phyloP scores from a whole-genome alignment of 495 filamentous ascomycete species.

The Aspergillus incahuasiensis region DNA sequence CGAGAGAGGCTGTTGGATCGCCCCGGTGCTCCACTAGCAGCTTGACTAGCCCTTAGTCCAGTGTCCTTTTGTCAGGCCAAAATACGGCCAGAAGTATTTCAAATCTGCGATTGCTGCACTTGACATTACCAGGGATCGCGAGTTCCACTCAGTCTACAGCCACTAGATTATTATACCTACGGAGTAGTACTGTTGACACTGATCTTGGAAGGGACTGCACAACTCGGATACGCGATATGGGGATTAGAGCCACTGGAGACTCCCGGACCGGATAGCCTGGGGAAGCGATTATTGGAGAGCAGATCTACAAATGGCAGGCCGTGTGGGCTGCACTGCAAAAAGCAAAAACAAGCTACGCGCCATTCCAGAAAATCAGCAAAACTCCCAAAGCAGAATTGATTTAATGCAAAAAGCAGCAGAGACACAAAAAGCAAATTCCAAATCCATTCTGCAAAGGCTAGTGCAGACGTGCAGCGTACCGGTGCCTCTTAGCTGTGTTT shows the following conservation, averaged over 20 bases:
- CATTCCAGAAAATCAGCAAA: not conserved
- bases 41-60: not conserved
- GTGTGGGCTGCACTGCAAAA: not conserved
- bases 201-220: too few species aligned
- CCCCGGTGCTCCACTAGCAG: slow-evolving; percentile 8
- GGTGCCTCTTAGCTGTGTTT: slow-evolving; percentile 22
- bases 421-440: slow-evolving; percentile 8
- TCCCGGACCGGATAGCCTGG: not conserved
- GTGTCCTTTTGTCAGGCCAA: not conserved
- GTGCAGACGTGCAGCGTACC: slow-evolving; percentile 16
- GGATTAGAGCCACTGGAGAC: not conserved
- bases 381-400: slow-evolving; percentile 2
- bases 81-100: not conserved
- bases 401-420: slow-evolving; percentile 2
- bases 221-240: not conserved
- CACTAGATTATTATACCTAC: too few species aligned
- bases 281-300: not conserved
- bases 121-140: not conserved
- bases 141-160: not conserved
- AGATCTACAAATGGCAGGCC: not conserved
- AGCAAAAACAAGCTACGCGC: slow-evolving; percentile 1
- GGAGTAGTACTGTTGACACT: too few species aligned
- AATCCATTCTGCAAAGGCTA: slow-evolving; percentile 18
- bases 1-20: slow-evolving; percentile 12
- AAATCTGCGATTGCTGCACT: too few species aligned